Evolutionary conservation across 2,329 filamentous ascomycete genomes (phyloP).

Genomic region (Colletotrichum euphorbiae): DNA sequence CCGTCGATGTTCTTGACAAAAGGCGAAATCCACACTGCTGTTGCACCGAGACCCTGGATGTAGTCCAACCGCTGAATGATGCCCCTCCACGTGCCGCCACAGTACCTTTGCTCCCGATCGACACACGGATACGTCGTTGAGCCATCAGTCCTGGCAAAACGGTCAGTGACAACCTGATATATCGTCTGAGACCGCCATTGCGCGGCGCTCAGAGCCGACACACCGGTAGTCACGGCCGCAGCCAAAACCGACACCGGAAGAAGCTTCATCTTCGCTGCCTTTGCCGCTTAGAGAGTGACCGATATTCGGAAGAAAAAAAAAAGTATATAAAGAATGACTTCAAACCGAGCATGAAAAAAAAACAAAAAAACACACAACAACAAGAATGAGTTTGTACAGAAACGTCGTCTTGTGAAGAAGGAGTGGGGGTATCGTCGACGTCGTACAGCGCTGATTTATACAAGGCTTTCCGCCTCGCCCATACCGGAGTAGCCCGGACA

Average conservation of each 20-base stretch:
- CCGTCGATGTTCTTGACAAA: constrained; percentile 58
- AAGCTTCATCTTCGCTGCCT: constrained; percentile 21
- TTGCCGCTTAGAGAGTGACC: constrained; percentile 24
- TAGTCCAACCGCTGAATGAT: constrained; percentile 71
- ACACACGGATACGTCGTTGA: constrained; percentile 58
- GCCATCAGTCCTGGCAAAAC: constrained; percentile 61
- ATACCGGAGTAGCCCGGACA: constrained; percentile 1
- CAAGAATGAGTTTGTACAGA: constrained; percentile 29
- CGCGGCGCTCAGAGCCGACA: constrained; percentile 41
- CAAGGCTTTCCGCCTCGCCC: neutral
- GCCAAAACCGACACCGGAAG: constrained; percentile 19
- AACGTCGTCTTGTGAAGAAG: constrained; percentile 26
- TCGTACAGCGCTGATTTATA: constrained; percentile 27
- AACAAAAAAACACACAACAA: constrained; percentile 9
- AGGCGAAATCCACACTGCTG: constrained; percentile 69
- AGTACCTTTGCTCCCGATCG: constrained; percentile 60
- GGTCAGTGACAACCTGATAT: constrained; percentile 69
- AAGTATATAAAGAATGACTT: constrained; percentile 13
- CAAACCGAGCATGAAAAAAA: neutral
- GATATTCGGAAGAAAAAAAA: constrained; percentile 16
- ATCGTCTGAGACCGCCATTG: constrained; percentile 67
- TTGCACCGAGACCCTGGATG: constrained; percentile 71
- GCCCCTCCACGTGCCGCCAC: constrained; percentile 71
- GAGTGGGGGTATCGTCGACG: constrained; percentile 11
- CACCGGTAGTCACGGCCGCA: constrained; percentile 2